These are phyloP conservation scores for Populus hybrid DNA, from an alignment of 441 rosid genomes.

Conservation along the genomic window DNA sequence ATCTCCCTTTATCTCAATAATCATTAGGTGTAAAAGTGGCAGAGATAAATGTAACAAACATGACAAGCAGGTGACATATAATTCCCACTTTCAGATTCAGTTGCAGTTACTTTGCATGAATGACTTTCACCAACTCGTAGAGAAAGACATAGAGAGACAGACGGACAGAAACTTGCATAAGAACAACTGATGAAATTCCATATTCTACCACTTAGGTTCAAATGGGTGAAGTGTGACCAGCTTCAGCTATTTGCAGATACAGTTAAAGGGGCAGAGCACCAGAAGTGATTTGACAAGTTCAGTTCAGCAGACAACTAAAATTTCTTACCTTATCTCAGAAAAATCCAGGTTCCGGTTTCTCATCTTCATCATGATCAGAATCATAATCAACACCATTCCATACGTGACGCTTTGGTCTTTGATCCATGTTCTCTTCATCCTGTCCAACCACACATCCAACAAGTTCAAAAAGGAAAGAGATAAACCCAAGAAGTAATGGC, in stretches of 20 bases:
- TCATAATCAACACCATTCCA: slow-evolving; percentile 78
- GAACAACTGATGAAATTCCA: background rate
- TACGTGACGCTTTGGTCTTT: slow-evolving; percentile 76
- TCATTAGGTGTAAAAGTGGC: background rate
- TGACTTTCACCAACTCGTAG: background rate
- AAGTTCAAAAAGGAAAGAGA: slow-evolving; percentile 3
- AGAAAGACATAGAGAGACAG: background rate
- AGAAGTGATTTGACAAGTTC: background rate
- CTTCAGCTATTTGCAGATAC: background rate
- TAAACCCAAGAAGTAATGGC: background rate
- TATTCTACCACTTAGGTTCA: background rate
- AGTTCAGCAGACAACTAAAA: background rate
- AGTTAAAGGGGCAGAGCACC: background rate
- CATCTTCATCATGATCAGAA: slow-evolving; percentile 74
- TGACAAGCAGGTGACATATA: background rate
- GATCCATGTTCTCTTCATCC: slow-evolving; percentile 83
- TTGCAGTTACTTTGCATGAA: background rate
- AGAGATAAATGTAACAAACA: background rate
- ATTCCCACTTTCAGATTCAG: background rate
- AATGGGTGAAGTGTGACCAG: background rate
- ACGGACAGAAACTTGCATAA: background rate
- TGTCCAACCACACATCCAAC: slow-evolving; percentile 17
- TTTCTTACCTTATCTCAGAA: slow-evolving; percentile 40
- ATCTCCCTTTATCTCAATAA: background rate
- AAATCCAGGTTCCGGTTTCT: slow-evolving; percentile 41